These are phyloP conservation scores for Wilcoxina mikolae DNA, from an alignment of 495 filamentous ascomycete species.

Conservation along the genomic window DNA sequence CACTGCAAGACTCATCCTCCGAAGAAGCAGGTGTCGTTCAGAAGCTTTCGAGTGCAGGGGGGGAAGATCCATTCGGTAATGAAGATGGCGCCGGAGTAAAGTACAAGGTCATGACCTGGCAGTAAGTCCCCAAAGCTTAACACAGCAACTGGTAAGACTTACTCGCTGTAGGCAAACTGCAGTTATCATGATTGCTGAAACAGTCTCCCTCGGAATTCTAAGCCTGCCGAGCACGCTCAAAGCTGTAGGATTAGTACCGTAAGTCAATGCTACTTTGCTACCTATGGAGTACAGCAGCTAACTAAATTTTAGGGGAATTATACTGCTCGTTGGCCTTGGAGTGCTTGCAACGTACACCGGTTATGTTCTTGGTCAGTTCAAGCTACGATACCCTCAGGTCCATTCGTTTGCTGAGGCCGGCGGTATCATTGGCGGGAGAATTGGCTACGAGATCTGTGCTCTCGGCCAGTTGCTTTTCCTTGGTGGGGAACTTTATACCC, in stretches of 20 bases:
- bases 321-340: conserved; percentile 37
- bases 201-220: conserved; percentile 47
- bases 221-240: conserved; percentile 41
- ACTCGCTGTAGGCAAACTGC: conserved; percentile 24
- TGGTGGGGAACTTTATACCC: not conserved
- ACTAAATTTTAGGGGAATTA: conserved; percentile 30
- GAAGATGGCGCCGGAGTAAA: conserved; percentile 37
- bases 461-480: conserved; percentile 51
- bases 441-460: conserved; percentile 52
- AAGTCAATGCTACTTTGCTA: conserved; percentile 31
- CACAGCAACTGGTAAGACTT: not conserved
- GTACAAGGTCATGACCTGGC: conserved; percentile 46
- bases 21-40: not conserved
- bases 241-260: conserved; percentile 43
- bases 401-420: conserved; percentile 59
- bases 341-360: conserved; percentile 60
- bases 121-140: conserved; percentile 27
- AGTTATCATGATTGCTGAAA: conserved; percentile 49
- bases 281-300: conserved; percentile 23
- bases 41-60: not conserved
- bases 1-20: not conserved
- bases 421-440: conserved; percentile 45
- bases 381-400: conserved; percentile 54
- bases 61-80: conserved; percentile 27
- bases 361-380: conserved; percentile 65